A percentile compares a stretch with the other conserved stretches of the same genome.
These are phyloP conservation scores for Suillus paluster DNA, from an alignment of 768 basidiomycete genomes.

Conservation along the genomic window DNA sequence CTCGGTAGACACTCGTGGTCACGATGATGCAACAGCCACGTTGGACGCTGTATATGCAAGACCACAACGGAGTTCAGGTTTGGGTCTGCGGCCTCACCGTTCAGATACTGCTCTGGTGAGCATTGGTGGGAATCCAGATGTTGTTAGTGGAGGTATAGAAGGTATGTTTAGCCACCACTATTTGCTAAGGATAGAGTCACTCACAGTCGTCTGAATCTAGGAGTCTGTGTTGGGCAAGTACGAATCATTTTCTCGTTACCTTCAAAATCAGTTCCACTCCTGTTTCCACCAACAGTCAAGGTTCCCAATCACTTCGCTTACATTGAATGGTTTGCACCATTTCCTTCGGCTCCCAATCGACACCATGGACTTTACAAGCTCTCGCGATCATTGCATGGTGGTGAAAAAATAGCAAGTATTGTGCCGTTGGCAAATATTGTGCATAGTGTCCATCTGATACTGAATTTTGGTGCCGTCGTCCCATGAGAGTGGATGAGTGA, in stretches of 20 bases:
- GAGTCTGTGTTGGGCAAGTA: constrained; percentile 14
- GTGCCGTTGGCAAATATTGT: constrained; percentile 21
- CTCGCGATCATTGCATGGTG: neutral
- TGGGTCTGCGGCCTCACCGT: too few species aligned
- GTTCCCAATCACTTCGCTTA: constrained; percentile 20
- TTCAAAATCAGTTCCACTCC: constrained; percentile 14
- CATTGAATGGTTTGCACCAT: constrained; percentile 22
- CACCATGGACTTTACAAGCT: constrained; percentile 33
- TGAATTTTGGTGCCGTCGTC: too few species aligned
- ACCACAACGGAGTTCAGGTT: too few species aligned
- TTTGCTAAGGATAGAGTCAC: too few species aligned
- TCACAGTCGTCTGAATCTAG: neutral
- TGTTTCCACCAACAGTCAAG: constrained; percentile 20
- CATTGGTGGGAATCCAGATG: neutral
- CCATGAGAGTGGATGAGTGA: too few species aligned
- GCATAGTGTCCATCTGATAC: constrained; percentile 27
- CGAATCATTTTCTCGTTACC: constrained; percentile 11
- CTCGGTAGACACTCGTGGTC: too few species aligned
- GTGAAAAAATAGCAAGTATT: constrained; percentile 23
- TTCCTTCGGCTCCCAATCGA: constrained; percentile 21
- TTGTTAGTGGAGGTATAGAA: neutral
- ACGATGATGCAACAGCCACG: too few species aligned
- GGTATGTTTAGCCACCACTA: too few species aligned
- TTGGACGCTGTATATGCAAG: too few species aligned
- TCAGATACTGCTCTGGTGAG: neutral